These are phyloP conservation scores for Xanthoparmelia taractica DNA, from an alignment of 495 filamentous ascomycete species.

Conservation along the genomic window DNA sequence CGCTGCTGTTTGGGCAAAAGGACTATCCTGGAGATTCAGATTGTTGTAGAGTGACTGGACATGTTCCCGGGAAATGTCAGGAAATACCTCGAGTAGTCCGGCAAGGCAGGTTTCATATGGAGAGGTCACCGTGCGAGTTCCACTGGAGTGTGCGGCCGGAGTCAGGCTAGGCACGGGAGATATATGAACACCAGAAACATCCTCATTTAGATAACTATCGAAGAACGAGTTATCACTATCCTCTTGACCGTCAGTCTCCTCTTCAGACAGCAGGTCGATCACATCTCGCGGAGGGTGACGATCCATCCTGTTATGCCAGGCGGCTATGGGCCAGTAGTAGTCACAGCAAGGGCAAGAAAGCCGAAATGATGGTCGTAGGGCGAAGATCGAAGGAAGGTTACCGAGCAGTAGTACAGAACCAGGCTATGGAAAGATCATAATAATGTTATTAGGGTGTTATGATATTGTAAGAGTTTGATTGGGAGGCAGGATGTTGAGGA, in stretches of 20 bases:
- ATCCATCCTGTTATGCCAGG: background rate
- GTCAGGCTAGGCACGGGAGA: background rate
- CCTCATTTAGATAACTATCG: background rate
- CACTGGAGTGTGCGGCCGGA: background rate
- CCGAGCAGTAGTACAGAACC: background rate
- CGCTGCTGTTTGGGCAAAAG: conserved; percentile 14
- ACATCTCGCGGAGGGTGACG: conserved; percentile 3
- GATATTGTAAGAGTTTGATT: background rate
- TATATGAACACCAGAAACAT: background rate
- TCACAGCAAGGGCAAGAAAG: background rate
- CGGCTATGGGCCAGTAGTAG: background rate
- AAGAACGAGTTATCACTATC: conserved; percentile 15
- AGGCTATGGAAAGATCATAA: background rate
- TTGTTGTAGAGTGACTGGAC: conserved; percentile 35
- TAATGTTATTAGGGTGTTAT: background rate
- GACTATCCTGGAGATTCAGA: conserved; percentile 2
- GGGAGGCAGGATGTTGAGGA: background rate
- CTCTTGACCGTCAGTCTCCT: background rate
- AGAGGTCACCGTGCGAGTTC: background rate
- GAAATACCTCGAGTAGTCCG: conserved; percentile 43
- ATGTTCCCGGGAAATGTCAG: conserved; percentile 41
- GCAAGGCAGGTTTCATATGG: conserved; percentile 32
- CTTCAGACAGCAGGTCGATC: conserved; percentile 16
- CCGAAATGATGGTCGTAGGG: background rate
- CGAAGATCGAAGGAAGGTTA: background rate